These are phyloP conservation scores for Hanseniaspora guilliermondii DNA, from an alignment of 805 yeast species.

Conservation along the genomic window DNA sequence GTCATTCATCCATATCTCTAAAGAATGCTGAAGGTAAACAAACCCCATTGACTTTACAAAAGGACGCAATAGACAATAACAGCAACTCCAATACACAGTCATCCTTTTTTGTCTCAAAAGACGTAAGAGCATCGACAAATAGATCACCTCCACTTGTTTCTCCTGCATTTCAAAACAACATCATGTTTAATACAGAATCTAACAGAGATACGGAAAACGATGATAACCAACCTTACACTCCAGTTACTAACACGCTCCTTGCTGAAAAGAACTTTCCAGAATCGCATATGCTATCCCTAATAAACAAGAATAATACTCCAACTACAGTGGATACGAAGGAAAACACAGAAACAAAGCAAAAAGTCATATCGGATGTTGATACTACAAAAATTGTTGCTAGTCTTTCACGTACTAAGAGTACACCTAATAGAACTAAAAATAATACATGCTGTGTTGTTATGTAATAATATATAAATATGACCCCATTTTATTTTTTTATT, in stretches of 20 bases:
- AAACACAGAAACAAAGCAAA: background rate
- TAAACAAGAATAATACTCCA: background rate
- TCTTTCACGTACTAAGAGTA: background rate
- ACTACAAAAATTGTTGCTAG: background rate
- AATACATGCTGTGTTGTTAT: background rate
- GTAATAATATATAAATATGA: background rate
- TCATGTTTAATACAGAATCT: background rate
- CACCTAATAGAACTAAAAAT: background rate
- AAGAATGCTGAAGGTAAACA: background rate
- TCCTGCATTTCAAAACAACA: background rate
- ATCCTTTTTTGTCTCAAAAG: slow-evolving; percentile 9
- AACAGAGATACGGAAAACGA: background rate
- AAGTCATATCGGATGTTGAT: background rate
- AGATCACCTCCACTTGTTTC: background rate
- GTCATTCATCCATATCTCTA: background rate
- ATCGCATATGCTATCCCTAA: background rate
- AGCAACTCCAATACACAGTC: background rate
- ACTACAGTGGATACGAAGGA: background rate
- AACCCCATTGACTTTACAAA: background rate
- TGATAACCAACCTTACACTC: background rate
- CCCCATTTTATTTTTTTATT: background rate
- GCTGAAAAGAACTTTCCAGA: background rate
- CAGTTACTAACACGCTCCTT: background rate
- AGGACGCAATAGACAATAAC: background rate
- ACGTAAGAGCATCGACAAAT: slow-evolving; percentile 5